Evolutionary conservation across 2,329 filamentous ascomycete species (phyloP), one percentile per base, ranked within the genome.

Genomic region (Plectosphaerella cucumerina): DNA sequence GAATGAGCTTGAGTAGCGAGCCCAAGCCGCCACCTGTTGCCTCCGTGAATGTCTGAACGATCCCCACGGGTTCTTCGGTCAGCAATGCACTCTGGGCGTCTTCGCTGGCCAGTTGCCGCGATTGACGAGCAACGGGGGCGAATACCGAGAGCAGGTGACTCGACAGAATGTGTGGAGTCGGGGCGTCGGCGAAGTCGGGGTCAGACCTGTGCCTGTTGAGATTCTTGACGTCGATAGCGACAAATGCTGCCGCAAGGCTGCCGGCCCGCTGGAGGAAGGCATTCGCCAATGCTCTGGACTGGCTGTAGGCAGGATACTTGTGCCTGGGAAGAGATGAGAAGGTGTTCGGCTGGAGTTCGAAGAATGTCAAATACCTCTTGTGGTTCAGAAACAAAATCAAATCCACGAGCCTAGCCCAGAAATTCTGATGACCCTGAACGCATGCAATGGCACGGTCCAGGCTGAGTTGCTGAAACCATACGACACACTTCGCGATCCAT

Each of bases 351-450:
- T n/a, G 35, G 35, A 6, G 17, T 4, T 20, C n/a, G n/a, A 21
- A 18, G 17, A 31, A 42, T 9, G n/a, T 10, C 14, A 39, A 39
- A 3, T 42, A 42, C 39, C 39, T 42, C 12, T 42, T 42, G 39
- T 18, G 18, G 39, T 20, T 42, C n/a, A 42, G 11, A 2, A 10
- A 10, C n/a, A 42, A 70, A 17, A 82, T 67, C 10, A 84, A 58
- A 0, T 77, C 74, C 1, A 82, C 79, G 22, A 85, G 69, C 3
- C 62, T 54, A 31, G 63, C 56, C 82, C 82, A 86, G 56, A 85
- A 77, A 4, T 67, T 59, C 33, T 62, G 68, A 51, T 82, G 67
- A 31, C 68, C 66, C 15, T 62, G 64, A 50, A 72, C 77, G 2
- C 74, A 73, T 22, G 74, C 66, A n/a, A 72, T 60, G 6, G 74